Base-by-base conservation (phyloP, 192 early-diverging fungal species). In the Coemansia sp. region DNA sequence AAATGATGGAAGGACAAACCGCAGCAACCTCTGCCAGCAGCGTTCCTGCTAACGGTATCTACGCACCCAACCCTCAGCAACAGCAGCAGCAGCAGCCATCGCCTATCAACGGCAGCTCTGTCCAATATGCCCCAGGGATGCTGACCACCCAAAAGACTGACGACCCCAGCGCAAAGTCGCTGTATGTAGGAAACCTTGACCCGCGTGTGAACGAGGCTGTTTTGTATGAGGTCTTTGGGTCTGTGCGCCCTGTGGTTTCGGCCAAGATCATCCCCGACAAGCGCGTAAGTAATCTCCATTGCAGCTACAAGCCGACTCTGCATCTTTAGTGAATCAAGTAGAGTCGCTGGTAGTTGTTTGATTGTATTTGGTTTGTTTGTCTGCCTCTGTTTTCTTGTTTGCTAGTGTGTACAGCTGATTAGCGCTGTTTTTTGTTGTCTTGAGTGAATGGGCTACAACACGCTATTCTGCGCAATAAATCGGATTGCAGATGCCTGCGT, bases 141-240 rank as follows among this genome's bases (percentile, higher is more conserved):
- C 25, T 62, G 14, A 25, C 52, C 7, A 20, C 59, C 25, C 63
- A 57, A 49, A 75, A 49, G 31, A 29, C 73, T 22, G 72, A 71
- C 6, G 78, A 81, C 38, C 52, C 60, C 58, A 76, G 71, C 60
- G 73, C 84, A 29, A 86, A 80, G 76, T 86, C 86, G 22, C 84
- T 93, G 42, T 96, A 95, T 69, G 93, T 94, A 32, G 92, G 91
- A 18, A 94, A 93, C 72, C 84, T 95, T 66, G 93, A 95, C 83
- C 87, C 87, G 60, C 86, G 86, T 33, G 87, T 92, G 63, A 91
- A 89, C 16, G 92, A 95, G 63, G 68, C 71, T 29, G 73, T 84
- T 48, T 85, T 96, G 56, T 83, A 85, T 51, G 89, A 94, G 61
- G 83, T 94, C 54, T 96, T 96, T 78, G 69, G 82, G 12, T 71